Percentiles rank a stretch among this genome's conserved stretches.
Evolutionary conservation across 768 basidiomycete genomes (phyloP).

Genomic region (Porphyrellus cyaneotinctus): DNA sequence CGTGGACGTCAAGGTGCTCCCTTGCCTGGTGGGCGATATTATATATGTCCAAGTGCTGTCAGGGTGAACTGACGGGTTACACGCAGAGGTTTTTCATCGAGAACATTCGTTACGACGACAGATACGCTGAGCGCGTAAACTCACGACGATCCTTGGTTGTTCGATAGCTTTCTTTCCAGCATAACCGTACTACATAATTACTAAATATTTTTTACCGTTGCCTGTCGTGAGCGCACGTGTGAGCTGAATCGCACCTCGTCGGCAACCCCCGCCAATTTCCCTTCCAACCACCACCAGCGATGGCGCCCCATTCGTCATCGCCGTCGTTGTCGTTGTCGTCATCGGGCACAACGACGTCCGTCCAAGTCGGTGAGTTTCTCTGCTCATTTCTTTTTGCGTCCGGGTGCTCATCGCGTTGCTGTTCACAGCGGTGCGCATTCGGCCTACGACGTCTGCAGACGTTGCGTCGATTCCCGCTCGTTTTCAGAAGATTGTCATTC

Average conservation of each 20-base stretch:
- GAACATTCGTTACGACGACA: slow-evolving; percentile 28
- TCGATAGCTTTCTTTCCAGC: slow-evolving; percentile 20
- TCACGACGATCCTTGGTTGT: slow-evolving; percentile 29
- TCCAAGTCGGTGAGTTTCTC: slow-evolving; percentile 83
- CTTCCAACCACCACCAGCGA: slow-evolving; percentile 40
- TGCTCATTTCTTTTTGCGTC: not conserved
- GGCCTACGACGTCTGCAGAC: slow-evolving; percentile 84
- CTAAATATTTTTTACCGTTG: slow-evolving; percentile 27
- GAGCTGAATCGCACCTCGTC: slow-evolving; percentile 22
- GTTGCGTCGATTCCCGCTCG: slow-evolving; percentile 83
- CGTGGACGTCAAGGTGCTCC: slow-evolving; percentile 13
- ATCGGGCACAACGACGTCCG: slow-evolving; percentile 68
- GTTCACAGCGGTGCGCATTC: slow-evolving; percentile 76
- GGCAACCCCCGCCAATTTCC: slow-evolving; percentile 29
- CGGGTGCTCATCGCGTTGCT: not conserved
- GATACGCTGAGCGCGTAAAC: slow-evolving; percentile 13
- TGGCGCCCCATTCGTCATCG: slow-evolving; percentile 71
- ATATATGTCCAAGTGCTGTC: not conserved
- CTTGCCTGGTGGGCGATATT: slow-evolving; percentile 7
- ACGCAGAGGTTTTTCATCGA: slow-evolving; percentile 1
- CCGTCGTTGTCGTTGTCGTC: slow-evolving; percentile 58
- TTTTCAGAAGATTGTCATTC: slow-evolving; percentile 88
- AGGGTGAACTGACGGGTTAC: slow-evolving; percentile 7
- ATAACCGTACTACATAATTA: slow-evolving; percentile 36
- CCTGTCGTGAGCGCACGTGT: too few species aligned